Conservation (phyloP, 2,329 filamentous ascomycete species). For the Trichoderma sp. region DNA sequence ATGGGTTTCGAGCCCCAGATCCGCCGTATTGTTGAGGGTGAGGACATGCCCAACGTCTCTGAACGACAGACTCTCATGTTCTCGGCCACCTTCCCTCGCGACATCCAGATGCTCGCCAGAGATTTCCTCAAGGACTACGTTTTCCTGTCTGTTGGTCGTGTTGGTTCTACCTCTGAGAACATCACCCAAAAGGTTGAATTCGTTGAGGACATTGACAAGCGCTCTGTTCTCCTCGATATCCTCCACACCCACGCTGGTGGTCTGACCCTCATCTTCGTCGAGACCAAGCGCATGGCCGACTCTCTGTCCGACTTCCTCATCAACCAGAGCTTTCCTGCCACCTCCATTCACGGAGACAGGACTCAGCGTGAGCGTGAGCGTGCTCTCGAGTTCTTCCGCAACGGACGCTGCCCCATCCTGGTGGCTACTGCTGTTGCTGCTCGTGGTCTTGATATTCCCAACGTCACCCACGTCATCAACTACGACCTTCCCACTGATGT, state of each 20-base stretch:
- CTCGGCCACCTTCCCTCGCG: constrained; percentile 97
- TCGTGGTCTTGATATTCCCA: constrained; percentile 87
- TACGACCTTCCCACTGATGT: constrained; percentile 99
- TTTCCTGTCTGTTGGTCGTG: constrained; percentile 97
- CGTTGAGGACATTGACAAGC: constrained; percentile 95
- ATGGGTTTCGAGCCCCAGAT: constrained; percentile 99
- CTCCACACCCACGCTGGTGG: constrained; percentile 90
- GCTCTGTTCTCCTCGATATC: constrained; percentile 94
- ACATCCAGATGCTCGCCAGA: constrained; percentile 98
- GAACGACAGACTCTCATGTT: constrained; percentile 99
- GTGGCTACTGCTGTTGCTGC: constrained; percentile 97
- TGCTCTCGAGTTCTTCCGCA: constrained; percentile 96
- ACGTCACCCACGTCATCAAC: constrained; percentile 97
- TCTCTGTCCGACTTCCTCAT: constrained; percentile 97
- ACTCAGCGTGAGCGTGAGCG: constrained; percentile 99
- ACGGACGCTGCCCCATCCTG: constrained; percentile 90
- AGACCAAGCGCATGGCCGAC: constrained; percentile 99
- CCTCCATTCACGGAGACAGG: constrained; percentile 97
- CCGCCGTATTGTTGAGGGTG: constrained; percentile 94
- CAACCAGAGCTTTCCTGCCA: constrained; percentile 97
- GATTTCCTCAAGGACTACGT: constrained; percentile 99
- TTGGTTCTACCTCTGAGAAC: constrained; percentile 99
- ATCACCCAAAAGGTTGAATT: constrained; percentile 99
- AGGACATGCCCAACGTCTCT: constrained; percentile 89
- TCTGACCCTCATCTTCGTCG: constrained; percentile 95